Evolutionary conservation across 1,139 yeast genomes (phyloP), one percentile per base, ranked within the genome.

Genomic region (Geotrichum australiense): DNA sequence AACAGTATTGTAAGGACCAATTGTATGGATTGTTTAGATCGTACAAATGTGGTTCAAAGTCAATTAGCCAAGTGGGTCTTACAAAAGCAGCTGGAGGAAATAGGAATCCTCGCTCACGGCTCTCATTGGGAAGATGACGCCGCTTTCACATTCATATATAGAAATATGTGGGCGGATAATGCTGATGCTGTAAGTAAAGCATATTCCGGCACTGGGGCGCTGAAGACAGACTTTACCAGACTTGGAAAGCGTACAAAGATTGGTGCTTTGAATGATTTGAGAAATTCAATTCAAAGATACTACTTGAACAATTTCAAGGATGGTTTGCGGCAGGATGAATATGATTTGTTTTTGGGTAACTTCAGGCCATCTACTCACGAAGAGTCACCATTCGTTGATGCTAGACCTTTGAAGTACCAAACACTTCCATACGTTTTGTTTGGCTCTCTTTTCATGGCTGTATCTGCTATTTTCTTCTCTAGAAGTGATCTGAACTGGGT

Each of bases 11-110:
- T 91, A 22, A 74, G 98, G 59, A 85, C 98, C n/a, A 91, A 91
- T 64, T 91, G 98, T 69, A 93, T 91, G 97, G 99, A 91, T 66
- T 91, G 98, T 65, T 72, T 91, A 53, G 98, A 91, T 63, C 78
- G 98, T 64, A 91, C 99, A 16, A 91, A 91, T 59, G 98, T 91
- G 40, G 98, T 91, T 21, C 98, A 91, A 66, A 80, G 94, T 12
- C 86, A 86, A 45, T 65, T 91, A 47, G 97, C 85, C 4, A 79
- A 91, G 47, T 84, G 93, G 87, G 78, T 81, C 41, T 71, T 93
- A 53, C 95, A 86, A 61, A 69, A 68, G 47, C 94, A 86, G 65
- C 73, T 91, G 45, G 68, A 53, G 41, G 65, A 65, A 28, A 64
- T 74, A 4, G 73, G 73, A 4, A 53, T 66, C 8, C 47, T 63